Percentiles rank a stretch among this genome's conserved stretches.
Evolutionary conservation across 1,284 basidiomycete species (phyloP).

Genomic region (Cryptococcus wingfieldii): DNA sequence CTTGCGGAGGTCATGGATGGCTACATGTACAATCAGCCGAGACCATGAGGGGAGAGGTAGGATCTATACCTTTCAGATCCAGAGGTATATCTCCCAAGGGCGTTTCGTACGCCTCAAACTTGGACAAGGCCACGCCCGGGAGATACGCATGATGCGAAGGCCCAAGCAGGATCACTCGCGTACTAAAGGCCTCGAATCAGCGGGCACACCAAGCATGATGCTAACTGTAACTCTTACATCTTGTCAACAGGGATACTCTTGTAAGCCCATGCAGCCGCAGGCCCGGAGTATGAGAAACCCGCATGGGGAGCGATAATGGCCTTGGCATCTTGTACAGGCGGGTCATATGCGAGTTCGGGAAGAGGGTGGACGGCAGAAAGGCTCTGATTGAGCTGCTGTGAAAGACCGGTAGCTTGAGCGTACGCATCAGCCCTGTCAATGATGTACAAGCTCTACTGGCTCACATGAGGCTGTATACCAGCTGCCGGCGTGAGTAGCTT

Average conservation of each 20-base stretch:
- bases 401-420: conserved; percentile 56
- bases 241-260: conserved; percentile 71
- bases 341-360: conserved; percentile 52
- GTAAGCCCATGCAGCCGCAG: conserved; percentile 94
- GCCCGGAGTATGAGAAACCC: conserved; percentile 91
- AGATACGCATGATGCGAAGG: conserved; percentile 93
- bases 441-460: conserved; percentile 17
- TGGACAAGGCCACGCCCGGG: conserved; percentile 77
- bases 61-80: conserved; percentile 67
- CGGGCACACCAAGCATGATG: background rate
- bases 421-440: conserved; percentile 2
- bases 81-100: conserved; percentile 79
- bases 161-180: conserved; percentile 88
- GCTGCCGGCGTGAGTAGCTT: conserved; percentile 78
- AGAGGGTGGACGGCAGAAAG: conserved; percentile 59
- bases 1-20: conserved; percentile 61
- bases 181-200: conserved; percentile 53
- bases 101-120: conserved; percentile 71
- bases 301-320: conserved; percentile 99
- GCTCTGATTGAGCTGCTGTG: conserved; percentile 62
- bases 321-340: conserved; percentile 72
- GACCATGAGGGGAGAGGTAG: background rate
- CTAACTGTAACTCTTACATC: conserved; percentile 58
- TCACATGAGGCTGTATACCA: conserved; percentile 80
- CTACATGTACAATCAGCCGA: conserved; percentile 49